These are phyloP conservation scores for Acanthamoeba royreba DNA, from an alignment of 208 protist genomes.

Conservation along the genomic window DNA sequence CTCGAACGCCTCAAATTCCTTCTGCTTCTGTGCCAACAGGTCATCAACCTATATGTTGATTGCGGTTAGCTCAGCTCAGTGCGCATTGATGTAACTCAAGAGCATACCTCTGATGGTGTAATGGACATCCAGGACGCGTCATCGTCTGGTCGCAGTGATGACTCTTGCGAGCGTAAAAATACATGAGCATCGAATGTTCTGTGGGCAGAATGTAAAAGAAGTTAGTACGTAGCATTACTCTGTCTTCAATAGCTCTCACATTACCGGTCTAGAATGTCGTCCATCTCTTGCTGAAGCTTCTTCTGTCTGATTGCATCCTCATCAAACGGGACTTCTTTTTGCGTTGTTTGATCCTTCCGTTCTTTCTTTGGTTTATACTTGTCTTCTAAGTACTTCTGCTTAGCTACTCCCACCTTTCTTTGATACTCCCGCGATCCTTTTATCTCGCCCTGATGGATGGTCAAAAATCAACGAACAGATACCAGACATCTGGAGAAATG, in stretches of 20 bases:
- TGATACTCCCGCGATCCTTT: conserved; percentile 1
- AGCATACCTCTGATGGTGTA: not conserved
- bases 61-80: too few relatives aligned
- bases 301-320: not conserved
- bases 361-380: not conserved
- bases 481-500: not conserved
- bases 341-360: not conserved
- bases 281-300: not conserved
- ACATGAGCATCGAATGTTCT: not conserved
- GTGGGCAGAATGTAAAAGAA: not conserved
- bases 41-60: not conserved
- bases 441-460: not conserved
- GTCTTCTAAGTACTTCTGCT: conserved; percentile 27
- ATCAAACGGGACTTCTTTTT: not conserved
- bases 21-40: not conserved
- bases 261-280: not conserved
- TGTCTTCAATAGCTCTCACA: too few relatives aligned
- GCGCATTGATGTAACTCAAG: too few relatives aligned
- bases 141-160: not conserved
- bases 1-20: conserved; percentile 7
- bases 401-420: not conserved
- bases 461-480: not conserved
- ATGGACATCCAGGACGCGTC: not conserved
- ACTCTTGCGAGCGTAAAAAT: not conserved
- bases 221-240: not conserved